phyloP scores from a whole-genome alignment of 2,329 filamentous ascomycete species.

The Trichoderma brevicompactum region DNA sequence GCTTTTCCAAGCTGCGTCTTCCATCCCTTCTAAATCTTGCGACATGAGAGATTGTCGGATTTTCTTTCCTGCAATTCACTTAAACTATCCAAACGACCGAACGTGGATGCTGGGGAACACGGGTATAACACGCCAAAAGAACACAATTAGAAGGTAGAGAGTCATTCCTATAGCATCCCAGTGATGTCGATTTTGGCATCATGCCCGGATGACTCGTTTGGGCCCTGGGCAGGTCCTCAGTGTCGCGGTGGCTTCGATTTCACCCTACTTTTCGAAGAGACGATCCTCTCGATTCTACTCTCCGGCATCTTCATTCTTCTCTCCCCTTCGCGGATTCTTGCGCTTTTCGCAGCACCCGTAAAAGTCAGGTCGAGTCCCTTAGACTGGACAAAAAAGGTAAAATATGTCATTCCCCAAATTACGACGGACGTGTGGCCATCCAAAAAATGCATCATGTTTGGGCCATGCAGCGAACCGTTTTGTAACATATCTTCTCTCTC shows the following conservation, averaged over 20 bases:
- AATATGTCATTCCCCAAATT: neutral
- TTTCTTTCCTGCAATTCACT: neutral
- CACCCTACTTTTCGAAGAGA: conserved; percentile 33
- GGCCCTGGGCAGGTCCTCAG: conserved; percentile 24
- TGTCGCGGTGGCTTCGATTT: conserved; percentile 35
- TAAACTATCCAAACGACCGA: no score
- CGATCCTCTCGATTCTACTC: conserved; percentile 30
- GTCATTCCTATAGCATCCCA: neutral
- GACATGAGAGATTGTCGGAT: neutral
- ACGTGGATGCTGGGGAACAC: no score
- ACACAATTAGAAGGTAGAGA: neutral
- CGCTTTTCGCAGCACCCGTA: neutral
- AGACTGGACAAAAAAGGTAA: conserved; percentile 23
- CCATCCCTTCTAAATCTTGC: no score
- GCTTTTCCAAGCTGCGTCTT: neutral
- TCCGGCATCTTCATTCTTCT: conserved; percentile 21
- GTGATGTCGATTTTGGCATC: neutral
- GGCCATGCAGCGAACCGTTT: no score
- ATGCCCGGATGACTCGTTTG: conserved; percentile 25
- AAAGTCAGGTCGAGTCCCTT: conserved; percentile 18
- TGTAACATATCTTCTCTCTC: no score
- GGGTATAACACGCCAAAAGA: neutral
- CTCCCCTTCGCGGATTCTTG: conserved; percentile 4
- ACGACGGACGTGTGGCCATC: no score
- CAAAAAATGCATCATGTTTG: no score